Evolutionary conservation across 2,329 filamentous ascomycete genomes (phyloP), one percentile per base, ranked within the genome.

Genomic region (Venturia oleaginea): DNA sequence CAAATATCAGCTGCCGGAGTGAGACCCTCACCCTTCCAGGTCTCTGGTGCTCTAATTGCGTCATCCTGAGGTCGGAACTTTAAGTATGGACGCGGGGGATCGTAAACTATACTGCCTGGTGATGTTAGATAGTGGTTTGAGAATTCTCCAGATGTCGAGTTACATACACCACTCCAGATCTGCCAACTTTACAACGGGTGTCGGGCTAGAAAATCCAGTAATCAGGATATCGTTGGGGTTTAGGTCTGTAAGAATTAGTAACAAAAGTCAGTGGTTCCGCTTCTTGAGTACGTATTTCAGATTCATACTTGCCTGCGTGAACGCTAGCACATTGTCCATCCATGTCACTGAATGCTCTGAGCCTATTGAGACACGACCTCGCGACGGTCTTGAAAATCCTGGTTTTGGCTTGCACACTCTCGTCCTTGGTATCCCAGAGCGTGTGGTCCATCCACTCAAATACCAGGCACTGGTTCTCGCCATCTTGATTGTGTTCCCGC

Each of bases 381-480:
- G 60, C 60, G 19, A 62, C 60, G 5, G 60, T 30, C 38, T 60
- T 62, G 60, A 62, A 62, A 30, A 34, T 34, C 13, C 42, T 46
- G 8, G 22, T 42, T 62, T 62, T 62, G n/a, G n/a, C n/a, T 27
- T 43, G 30, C 8, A 48, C 24, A 24, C 30, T 24, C 32, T 62
- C 60, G 15, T 42, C 42, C 38, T 51, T 42, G 13, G 60, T 38
- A 51, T 62, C 60, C 60, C 60, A 62, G n/a, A 62, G 60, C 22
- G 60, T 62, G n/a, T 24, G 48, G 60, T 62, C 60, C 60, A 62
- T 62, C 60, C 60, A 62, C 32, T 62, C 60, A 11, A 62, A 62
- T 22, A 62, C 37, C 34, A 62, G 34, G 34, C 60, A 62, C 42
- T 34, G 38, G 24, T 48, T 62, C 42, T n/a, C 32, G 22, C 13